Conservation (phyloP, 768 basidiomycete species). For the Suillus clintonianus region DNA sequence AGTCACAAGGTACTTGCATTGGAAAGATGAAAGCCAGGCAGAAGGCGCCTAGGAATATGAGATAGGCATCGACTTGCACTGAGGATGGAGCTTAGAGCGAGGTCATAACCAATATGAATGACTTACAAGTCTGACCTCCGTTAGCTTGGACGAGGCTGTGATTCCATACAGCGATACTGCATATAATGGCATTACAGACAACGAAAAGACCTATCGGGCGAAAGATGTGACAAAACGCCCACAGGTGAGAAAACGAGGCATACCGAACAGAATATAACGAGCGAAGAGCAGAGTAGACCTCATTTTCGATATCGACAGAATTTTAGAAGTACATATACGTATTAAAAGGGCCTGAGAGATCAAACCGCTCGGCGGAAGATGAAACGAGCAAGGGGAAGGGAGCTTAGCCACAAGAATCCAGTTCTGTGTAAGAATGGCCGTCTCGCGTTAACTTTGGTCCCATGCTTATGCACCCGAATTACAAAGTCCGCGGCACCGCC, state of each 20-base stretch:
- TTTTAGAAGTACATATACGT: conserved; percentile 29
- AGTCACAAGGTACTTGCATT: conserved; percentile 44
- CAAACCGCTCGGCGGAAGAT: conserved; percentile 35
- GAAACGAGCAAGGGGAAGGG: neutral
- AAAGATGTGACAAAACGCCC: neutral
- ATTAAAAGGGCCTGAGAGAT: conserved; percentile 22
- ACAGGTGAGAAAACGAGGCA: conserved; percentile 1
- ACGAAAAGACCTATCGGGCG: conserved; percentile 52
- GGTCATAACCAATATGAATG: neutral
- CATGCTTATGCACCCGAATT: neutral
- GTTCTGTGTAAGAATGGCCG: conserved; percentile 23
- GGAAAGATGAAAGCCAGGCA: conserved; percentile 60
- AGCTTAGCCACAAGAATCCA: conserved; percentile 25
- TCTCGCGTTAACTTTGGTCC: conserved; percentile 5
- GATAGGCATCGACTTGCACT: conserved; percentile 58
- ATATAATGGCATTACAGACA: conserved; percentile 64
- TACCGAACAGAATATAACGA: conserved; percentile 67
- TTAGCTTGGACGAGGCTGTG: conserved; percentile 45
- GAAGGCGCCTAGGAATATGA: conserved; percentile 59
- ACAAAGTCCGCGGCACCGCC: neutral
- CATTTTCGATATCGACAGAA: conserved; percentile 34
- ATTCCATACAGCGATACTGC: conserved; percentile 73
- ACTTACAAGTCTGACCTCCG: conserved; percentile 36
- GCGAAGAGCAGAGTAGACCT: conserved; percentile 46
- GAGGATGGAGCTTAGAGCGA: conserved; percentile 12